Evolutionary conservation across 2,329 filamentous ascomycete species (phyloP).

Genomic region (Cladosporium velox): DNA sequence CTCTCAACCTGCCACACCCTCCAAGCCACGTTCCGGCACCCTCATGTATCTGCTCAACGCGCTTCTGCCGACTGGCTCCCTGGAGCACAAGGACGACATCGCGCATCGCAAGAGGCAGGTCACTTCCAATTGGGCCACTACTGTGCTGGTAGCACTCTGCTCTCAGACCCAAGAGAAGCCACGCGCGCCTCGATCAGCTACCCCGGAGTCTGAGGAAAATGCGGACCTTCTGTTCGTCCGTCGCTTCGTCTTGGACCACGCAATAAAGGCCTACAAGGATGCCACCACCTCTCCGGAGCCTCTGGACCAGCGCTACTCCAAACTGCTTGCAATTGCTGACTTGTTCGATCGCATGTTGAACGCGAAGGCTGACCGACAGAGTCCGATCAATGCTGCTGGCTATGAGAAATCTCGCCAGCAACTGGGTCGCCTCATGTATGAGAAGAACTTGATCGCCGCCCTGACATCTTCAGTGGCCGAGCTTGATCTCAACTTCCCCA

Average conservation of each 20-base stretch:
- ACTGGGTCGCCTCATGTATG: constrained; percentile 93
- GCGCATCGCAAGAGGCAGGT: constrained; percentile 79
- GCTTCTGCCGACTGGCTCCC: constrained; percentile 66
- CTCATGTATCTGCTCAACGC: constrained; percentile 91
- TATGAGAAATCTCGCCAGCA: constrained; percentile 67
- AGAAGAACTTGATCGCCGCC: constrained; percentile 90
- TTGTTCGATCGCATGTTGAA: constrained; percentile 91
- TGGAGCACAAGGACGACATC: constrained; percentile 72
- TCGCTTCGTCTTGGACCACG: constrained; percentile 91
- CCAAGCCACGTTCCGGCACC: constrained; percentile 89
- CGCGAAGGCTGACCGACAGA: constrained; percentile 64
- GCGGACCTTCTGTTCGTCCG: constrained; percentile 87
- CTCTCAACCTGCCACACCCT: constrained; percentile 79
- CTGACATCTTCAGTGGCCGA: constrained; percentile 91
- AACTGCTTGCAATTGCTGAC: constrained; percentile 83
- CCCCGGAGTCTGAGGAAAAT: constrained; percentile 70
- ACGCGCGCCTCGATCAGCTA: constrained; percentile 54
- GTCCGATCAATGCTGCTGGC: constrained; percentile 18
- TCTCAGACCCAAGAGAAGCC: constrained; percentile 81
- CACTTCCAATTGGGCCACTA: constrained; percentile 83
- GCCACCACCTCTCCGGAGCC: constrained; percentile 76
- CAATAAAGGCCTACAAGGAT: constrained; percentile 88
- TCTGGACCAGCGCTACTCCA: constrained; percentile 81
- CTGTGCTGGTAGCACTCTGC: constrained; percentile 82
- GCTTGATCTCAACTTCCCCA: constrained; percentile 90